Conservation (phyloP, 345 rosid species). For the Zanthoxylum bungeanum region DNA sequence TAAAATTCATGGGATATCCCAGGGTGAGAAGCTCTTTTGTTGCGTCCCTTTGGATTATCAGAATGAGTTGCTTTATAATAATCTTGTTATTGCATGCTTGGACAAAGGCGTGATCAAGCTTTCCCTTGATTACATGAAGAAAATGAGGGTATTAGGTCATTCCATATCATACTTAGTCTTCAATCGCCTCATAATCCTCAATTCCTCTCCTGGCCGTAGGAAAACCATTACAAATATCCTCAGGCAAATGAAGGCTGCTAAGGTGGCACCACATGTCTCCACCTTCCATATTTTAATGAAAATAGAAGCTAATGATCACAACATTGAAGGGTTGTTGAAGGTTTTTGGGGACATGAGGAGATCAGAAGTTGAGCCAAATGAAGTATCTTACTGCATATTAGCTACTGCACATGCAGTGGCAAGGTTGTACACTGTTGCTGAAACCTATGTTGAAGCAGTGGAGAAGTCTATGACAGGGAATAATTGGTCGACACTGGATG, state of each 20-base stretch:
- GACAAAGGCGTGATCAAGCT: conserved; percentile 70
- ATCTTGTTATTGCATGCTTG: conserved; percentile 82
- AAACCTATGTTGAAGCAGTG: conserved; percentile 71
- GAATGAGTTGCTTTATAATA: conserved; percentile 81
- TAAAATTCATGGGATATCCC: conserved; percentile 71
- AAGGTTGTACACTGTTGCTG: conserved; percentile 70
- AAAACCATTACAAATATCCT: conserved; percentile 73
- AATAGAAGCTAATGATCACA: conserved; percentile 82
- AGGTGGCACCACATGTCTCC: conserved; percentile 74
- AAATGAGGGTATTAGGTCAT: conserved; percentile 78
- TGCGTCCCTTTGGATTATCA: conserved; percentile 76
- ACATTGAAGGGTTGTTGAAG: conserved; percentile 60
- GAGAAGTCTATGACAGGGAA: conserved; percentile 64
- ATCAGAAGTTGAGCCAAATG: conserved; percentile 65
- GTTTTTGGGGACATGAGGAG: conserved; percentile 62
- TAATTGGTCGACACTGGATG: conserved; percentile 88
- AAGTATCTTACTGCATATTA: conserved; percentile 76
- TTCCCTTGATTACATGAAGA: conserved; percentile 85
- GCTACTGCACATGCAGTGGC: conserved; percentile 89
- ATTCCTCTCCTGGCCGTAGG: conserved; percentile 62
- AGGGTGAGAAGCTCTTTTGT: conserved; percentile 69
- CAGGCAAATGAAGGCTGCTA: conserved; percentile 81
- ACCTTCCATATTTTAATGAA: conserved; percentile 90
- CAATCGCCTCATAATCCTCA: conserved; percentile 77
- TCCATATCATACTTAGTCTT: conserved; percentile 71